Base-by-base conservation (phyloP, 352 stramenopile genomes). In the Globisporangium nodosum region DNA sequence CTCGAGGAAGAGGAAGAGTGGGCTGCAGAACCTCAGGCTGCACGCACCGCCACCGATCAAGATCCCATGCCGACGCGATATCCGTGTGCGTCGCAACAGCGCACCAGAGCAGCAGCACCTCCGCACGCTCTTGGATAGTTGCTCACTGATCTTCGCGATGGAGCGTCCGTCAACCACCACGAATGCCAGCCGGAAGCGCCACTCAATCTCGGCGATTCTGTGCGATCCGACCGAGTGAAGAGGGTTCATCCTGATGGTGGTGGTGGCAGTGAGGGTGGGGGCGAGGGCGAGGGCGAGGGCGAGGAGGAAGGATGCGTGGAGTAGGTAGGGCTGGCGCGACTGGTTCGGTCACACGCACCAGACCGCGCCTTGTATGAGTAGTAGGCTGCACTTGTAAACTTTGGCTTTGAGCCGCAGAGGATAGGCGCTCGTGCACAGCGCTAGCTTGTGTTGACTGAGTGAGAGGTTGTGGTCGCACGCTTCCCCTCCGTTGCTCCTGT, bases 131-230 rank as follows among this genome's bases (percentile, higher is more conserved):
- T 52, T 49, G 24, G 73, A 60, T 3, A 49, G 43, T 13, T 49
- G 43, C 58, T 16, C 52, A 11, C 46, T 49, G 40, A 56, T 56
- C 20, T 57, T 57, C 20, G 65, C 55, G 16, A 39, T 56, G 31
- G 64, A 74, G 52, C 66, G 75, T 7, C 77, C 79, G 37, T 82
- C 75, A 15, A 76, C 61, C 31, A 90, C 76, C 0, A 81, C 73
- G 39, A 87, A 71, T 56, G 73, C 81, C 7, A 69, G 71, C 49
- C 83, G 74, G 56, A 76, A 74, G 33, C 80, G 80, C 21, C 77
- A 78, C 45, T 88, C 77, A 27, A 90, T 90, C 48, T 85, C 74
- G 46, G 88, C 80, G 31, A 88, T 90, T 63, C 72, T 90, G 52
- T 87, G 79, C 58, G 73, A 81, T 40, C 68, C 70, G 7, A 52